Conservation (phyloP, 176 grass and related monocot species). For the Eleusine coracana region DNA sequence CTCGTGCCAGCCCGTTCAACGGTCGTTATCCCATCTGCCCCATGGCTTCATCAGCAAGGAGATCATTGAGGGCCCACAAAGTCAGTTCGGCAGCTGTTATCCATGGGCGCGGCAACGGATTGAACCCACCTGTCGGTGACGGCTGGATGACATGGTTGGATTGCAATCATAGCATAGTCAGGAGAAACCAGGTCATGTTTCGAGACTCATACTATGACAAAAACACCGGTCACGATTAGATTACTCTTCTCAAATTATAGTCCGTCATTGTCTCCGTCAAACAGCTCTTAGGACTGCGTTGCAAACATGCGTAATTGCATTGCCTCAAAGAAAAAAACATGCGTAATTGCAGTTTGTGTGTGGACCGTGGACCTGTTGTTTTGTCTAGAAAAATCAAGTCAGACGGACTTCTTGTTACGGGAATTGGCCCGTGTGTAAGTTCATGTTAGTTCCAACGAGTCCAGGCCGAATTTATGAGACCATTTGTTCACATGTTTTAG, state of each 20-base stretch:
- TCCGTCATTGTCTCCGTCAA: background rate
- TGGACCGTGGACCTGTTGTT: too few relatives aligned
- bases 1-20: constrained; percentile 1
- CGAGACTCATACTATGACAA: too few relatives aligned
- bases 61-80: background rate
- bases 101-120: background rate
- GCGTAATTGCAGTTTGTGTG: background rate
- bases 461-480: too few relatives aligned
- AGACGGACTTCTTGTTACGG: too few relatives aligned
- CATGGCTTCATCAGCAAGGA: background rate
- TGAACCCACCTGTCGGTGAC: background rate
- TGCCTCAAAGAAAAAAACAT: too few relatives aligned
- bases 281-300: background rate
- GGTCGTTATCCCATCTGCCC: background rate
- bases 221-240: background rate
- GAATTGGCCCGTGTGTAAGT: too few relatives aligned
- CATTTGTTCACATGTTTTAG: too few relatives aligned
- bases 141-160: background rate
- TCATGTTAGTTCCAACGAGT: too few relatives aligned
- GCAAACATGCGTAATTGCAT: too few relatives aligned
- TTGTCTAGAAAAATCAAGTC: too few relatives aligned
- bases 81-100: background rate
- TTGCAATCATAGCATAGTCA: background rate
- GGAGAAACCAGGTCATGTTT: background rate
- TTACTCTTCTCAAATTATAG: background rate